A percentile compares a stretch with the other conserved stretches of the same genome.
Conservation (phyloP, 2,329 filamentous ascomycete species). For the Xenosphaeropsis pyriputrescens region DNA sequence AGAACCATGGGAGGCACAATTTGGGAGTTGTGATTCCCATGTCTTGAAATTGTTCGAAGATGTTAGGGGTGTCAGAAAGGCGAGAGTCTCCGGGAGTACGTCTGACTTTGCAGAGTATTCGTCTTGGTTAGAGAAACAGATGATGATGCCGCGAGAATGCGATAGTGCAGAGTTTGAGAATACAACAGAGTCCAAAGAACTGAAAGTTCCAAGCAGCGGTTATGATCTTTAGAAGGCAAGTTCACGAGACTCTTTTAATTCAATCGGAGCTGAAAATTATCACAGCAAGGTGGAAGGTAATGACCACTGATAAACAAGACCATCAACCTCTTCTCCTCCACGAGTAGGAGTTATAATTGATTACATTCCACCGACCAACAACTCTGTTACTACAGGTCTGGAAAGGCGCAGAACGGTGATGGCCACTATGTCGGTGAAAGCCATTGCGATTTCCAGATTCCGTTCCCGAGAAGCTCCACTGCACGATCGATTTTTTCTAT, state of each 20-base stretch:
- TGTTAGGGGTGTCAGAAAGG: slow-evolving; percentile 26
- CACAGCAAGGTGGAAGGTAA: too few species aligned
- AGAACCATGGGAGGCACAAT: slow-evolving; percentile 31
- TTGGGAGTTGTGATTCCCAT: slow-evolving; percentile 23
- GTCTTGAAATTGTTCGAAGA: slow-evolving; percentile 28
- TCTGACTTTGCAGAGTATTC: slow-evolving; percentile 12
- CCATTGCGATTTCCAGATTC: too few species aligned
- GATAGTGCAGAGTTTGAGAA: slow-evolving; percentile 4
- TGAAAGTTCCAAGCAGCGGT: not conserved
- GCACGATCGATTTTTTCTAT: too few species aligned
- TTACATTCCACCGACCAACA: too few species aligned
- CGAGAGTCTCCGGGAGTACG: slow-evolving; percentile 20
- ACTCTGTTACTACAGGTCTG: not conserved
- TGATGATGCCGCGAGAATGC: slow-evolving; percentile 7
- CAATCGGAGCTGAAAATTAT: too few species aligned
- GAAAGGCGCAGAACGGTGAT: not conserved
- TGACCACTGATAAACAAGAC: too few species aligned
- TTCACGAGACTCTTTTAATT: too few species aligned
- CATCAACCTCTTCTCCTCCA: too few species aligned
- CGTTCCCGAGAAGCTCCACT: too few species aligned
- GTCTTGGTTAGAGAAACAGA: slow-evolving; percentile 11
- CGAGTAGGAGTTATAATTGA: too few species aligned
- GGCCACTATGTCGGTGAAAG: too few species aligned
- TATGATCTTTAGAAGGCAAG: not conserved
- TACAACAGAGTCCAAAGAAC: not conserved